These are phyloP conservation scores for Saturnispora hagleri DNA, from an alignment of 805 yeast species.

Conservation along the genomic window DNA sequence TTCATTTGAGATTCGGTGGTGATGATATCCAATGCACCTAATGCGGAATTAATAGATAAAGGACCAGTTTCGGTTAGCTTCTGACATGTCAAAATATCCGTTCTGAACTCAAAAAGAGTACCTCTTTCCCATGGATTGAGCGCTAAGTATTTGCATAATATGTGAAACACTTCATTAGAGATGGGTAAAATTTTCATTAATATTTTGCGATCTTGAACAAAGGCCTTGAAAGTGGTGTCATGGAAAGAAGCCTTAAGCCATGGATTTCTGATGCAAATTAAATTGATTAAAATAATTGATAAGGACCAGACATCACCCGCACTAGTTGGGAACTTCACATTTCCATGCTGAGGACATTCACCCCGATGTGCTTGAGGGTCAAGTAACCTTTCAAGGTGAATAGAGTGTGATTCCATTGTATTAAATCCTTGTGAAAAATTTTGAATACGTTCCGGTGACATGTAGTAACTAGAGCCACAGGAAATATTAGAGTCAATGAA, in stretches of 20 bases:
- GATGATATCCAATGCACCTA: constrained; percentile 19
- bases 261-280: constrained; percentile 79
- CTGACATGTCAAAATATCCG: constrained; percentile 27
- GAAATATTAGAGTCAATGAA: constrained; percentile 61
- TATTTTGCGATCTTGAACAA: constrained; percentile 43
- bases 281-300: constrained; percentile 70
- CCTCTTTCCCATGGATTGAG: constrained; percentile 43
- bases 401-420: constrained; percentile 25
- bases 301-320: constrained; percentile 86
- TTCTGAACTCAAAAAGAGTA: constrained; percentile 30
- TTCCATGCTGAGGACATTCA: constrained; percentile 17
- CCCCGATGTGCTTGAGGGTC: constrained; percentile 15
- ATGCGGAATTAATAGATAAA: constrained; percentile 23
- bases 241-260: constrained; percentile 74
- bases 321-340: constrained; percentile 47
- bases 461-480: constrained; percentile 81
- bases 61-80: constrained; percentile 28
- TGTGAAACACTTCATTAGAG: constrained; percentile 46
- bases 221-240: constrained; percentile 60
- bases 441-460: constrained; percentile 76
- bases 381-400: constrained; percentile 23
- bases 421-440: constrained; percentile 32
- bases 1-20: constrained; percentile 22
- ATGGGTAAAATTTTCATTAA: constrained; percentile 65
- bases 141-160: constrained; percentile 37